Percentiles rank a stretch among this genome's conserved stretches.
Evolutionary conservation across 352 stramenopile species (phyloP).

Genomic region (Globisporangium acanthophoron): DNA sequence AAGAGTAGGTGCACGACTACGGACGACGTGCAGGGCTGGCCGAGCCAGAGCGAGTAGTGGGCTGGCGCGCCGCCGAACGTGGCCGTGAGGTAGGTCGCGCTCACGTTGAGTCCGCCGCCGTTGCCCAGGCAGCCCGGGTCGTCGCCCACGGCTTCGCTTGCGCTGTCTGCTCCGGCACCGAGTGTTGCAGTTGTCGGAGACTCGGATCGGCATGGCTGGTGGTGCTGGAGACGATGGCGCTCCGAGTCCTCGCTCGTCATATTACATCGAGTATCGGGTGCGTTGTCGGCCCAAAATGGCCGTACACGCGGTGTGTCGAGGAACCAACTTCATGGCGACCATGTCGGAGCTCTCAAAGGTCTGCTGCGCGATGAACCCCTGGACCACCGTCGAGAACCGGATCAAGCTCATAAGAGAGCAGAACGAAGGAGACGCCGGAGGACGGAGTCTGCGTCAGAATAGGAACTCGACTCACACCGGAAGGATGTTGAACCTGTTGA

Average conservation of each 20-base stretch:
- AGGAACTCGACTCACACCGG: neutral
- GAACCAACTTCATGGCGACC: no score
- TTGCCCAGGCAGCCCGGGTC: constrained; percentile 3
- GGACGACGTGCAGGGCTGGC: constrained; percentile 46
- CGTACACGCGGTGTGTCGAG: no score
- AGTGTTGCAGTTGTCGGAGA: neutral
- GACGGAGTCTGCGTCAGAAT: neutral
- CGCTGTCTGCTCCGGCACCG: neutral
- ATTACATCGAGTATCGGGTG: neutral
- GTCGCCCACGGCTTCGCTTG: neutral
- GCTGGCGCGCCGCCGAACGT: constrained; percentile 52
- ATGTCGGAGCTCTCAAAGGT: no score
- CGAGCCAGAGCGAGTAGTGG: constrained; percentile 56
- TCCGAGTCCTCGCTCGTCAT: neutral
- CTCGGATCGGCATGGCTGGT: neutral
- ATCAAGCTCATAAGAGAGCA: no score
- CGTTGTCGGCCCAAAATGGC: no score
- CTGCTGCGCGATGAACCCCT: no score
- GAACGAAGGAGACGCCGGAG: neutral
- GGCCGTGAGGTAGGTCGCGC: constrained; percentile 40
- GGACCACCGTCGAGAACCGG: no score
- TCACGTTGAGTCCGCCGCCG: constrained; percentile 19
- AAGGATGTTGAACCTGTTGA: neutral
- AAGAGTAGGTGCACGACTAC: constrained; percentile 71
- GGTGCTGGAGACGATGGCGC: neutral